Percentiles rank a stretch among this genome's conserved stretches.
phyloP scores from a whole-genome alignment of 352 stramenopile genomes.

The Phytophthora constricta region DNA sequence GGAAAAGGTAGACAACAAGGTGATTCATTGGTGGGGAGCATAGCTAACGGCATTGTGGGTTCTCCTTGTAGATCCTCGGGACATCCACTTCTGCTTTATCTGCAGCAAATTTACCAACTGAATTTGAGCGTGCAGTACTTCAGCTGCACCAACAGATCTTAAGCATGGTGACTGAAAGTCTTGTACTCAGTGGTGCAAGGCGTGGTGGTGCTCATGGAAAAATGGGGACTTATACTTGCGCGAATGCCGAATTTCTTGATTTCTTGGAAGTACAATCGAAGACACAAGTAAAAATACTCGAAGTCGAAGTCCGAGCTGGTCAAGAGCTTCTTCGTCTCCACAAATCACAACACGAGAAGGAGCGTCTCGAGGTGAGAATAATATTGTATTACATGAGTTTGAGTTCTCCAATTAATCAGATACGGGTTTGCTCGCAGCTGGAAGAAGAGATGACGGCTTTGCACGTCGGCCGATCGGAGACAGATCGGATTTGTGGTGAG shows the following conservation, averaged over 20 bases:
- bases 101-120: conserved; percentile 18
- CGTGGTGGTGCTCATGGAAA: not conserved
- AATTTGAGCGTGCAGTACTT: conserved; percentile 41
- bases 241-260: conserved; percentile 46
- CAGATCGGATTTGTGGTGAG: conserved; percentile 55
- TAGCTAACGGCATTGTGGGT: conserved; percentile 11
- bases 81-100: conserved; percentile 36
- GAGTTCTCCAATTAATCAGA: no score
- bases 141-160: conserved; percentile 50
- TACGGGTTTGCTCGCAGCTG: conserved; percentile 33
- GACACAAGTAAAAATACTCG: conserved; percentile 59
- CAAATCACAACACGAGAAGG: conserved; percentile 60
- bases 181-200: conserved; percentile 15
- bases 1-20: conserved; percentile 31
- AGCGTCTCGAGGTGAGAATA: conserved; percentile 42
- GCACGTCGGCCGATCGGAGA: conserved; percentile 44
- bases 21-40: not conserved
- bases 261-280: conserved; percentile 51
- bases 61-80: conserved; percentile 35
- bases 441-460: conserved; percentile 58
- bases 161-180: conserved; percentile 32
- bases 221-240: not conserved
- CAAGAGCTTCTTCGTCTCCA: conserved; percentile 68
- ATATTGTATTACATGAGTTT: not conserved
- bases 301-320: conserved; percentile 64